phyloP scores from a whole-genome alignment of 2,329 filamentous ascomycete genomes.

The Pestalotiopsis sp. region DNA sequence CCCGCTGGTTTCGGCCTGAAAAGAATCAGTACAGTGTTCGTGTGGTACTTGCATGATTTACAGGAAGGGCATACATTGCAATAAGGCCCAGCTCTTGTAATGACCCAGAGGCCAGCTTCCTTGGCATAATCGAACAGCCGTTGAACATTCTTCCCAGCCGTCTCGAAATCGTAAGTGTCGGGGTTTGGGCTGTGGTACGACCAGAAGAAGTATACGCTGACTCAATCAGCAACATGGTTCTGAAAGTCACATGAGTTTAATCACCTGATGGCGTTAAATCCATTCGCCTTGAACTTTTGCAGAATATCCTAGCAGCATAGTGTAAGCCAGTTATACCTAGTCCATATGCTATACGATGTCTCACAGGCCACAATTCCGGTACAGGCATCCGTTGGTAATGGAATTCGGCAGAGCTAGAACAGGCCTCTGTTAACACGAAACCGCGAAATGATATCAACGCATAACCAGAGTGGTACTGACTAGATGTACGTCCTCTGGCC shows the following conservation, averaged over 20 bases:
- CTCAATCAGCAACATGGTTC: neutral
- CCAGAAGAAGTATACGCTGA: slow-evolving; percentile 52
- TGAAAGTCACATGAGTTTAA: too few relatives aligned
- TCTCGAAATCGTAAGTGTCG: slow-evolving; percentile 51
- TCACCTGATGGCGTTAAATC: slow-evolving; percentile 17
- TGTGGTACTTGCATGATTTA: neutral
- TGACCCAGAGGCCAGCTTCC: slow-evolving; percentile 53
- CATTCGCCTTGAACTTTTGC: slow-evolving; percentile 25
- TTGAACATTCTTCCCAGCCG: slow-evolving; percentile 52
- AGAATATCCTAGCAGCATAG: slow-evolving; percentile 16
- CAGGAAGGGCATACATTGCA: slow-evolving; percentile 33
- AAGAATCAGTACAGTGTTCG: neutral
- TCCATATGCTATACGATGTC: slow-evolving; percentile 11
- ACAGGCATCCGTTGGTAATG: slow-evolving; percentile 57
- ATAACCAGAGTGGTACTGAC: slow-evolving; percentile 19
- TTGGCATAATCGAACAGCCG: slow-evolving; percentile 53
- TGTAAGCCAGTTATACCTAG: neutral
- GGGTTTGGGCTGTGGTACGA: slow-evolving; percentile 48
- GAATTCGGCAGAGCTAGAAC: slow-evolving; percentile 46
- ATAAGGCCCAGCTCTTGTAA: slow-evolving; percentile 53
- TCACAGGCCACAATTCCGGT: slow-evolving; percentile 50
- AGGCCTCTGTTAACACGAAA: slow-evolving; percentile 19
- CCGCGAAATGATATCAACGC: neutral
- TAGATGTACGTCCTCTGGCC: slow-evolving; percentile 50
- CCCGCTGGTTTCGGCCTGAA: slow-evolving; percentile 47